Evolutionary conservation across 768 basidiomycete species (phyloP).

Genomic region (Termitomyces sp.): DNA sequence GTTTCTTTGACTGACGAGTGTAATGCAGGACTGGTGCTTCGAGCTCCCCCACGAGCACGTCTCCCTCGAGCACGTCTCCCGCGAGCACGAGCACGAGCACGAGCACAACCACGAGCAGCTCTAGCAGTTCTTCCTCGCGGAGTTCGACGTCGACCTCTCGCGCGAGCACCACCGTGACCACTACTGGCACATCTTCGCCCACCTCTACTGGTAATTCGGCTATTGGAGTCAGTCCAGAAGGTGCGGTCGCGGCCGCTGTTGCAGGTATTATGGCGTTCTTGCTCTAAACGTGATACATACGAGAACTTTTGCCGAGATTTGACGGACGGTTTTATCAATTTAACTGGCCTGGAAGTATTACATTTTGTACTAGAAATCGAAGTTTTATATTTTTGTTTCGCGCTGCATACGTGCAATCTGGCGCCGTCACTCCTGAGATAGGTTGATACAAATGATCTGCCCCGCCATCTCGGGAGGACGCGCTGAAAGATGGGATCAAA

Average conservation of each 20-base stretch:
- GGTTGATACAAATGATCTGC: too few species aligned
- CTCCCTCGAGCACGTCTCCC: not conserved
- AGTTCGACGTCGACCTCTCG: not conserved
- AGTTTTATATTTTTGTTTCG: not conserved
- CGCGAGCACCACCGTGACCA: not conserved
- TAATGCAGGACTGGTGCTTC: not conserved
- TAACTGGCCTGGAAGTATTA: too few species aligned
- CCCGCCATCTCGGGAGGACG: not conserved
- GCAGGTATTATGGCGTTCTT: slow-evolving; percentile 13
- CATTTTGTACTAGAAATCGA: too few species aligned
- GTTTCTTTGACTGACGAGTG: not conserved
- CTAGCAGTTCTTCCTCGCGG: not conserved
- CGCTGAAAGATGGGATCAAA: slow-evolving; percentile 5
- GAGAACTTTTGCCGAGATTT: not conserved
- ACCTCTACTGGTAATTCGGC: slow-evolving; percentile 4
- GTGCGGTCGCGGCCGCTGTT: slow-evolving; percentile 8
- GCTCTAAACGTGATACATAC: not conserved
- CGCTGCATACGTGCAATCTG: too few species aligned
- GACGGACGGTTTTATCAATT: not conserved
- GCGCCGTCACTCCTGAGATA: too few species aligned
- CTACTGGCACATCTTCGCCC: slow-evolving; percentile 1
- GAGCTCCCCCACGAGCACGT: not conserved
- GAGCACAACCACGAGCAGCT: not conserved
- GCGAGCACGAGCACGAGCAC: not conserved
- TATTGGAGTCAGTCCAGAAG: slow-evolving; percentile 7